Evolutionary conservation across 2,329 filamentous ascomycete species (phyloP).

Genomic region (Trichophyton schoenleinii): DNA sequence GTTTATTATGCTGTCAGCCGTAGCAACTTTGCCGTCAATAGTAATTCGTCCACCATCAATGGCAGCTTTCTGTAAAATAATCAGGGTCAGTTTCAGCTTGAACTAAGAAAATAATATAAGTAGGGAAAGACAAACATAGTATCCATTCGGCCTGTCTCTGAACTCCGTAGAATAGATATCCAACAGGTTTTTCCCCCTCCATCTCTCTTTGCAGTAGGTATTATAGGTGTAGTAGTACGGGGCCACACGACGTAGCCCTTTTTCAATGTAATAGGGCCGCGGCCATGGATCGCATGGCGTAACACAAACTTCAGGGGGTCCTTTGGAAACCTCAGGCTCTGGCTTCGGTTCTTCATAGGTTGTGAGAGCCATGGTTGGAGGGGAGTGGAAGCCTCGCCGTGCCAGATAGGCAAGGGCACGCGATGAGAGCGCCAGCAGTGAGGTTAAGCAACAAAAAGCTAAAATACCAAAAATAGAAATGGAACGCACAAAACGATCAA

Average conservation of each 20-base stretch:
- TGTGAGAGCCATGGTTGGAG: constrained; percentile 28
- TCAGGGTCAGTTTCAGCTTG: neutral
- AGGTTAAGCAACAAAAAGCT: neutral
- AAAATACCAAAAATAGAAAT: neutral
- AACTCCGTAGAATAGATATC: constrained; percentile 90
- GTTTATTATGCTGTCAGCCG: constrained; percentile 56
- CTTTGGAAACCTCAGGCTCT: constrained; percentile 17
- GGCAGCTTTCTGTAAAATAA: constrained; percentile 47
- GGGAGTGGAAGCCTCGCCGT: constrained; percentile 23
- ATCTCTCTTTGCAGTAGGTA: constrained; percentile 86
- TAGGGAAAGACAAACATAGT: constrained; percentile 51
- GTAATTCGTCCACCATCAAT: constrained; percentile 68
- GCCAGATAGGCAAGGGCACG: constrained; percentile 30
- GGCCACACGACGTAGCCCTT: constrained; percentile 65
- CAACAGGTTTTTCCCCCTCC: constrained; percentile 67
- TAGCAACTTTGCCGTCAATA: constrained; percentile 63
- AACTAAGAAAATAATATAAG: neutral
- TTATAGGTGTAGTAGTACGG: constrained; percentile 94
- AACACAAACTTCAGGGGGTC: constrained; percentile 20
- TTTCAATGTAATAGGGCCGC: constrained; percentile 69
- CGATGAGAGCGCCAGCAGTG: constrained; percentile 26
- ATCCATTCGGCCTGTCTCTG: constrained; percentile 69
- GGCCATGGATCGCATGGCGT: constrained; percentile 41
- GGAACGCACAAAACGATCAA: neutral
- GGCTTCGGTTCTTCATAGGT: constrained; percentile 18